phyloP scores from a whole-genome alignment of 2,329 filamentous ascomycete genomes.

The Thermothelomyces thermophilus region DNA sequence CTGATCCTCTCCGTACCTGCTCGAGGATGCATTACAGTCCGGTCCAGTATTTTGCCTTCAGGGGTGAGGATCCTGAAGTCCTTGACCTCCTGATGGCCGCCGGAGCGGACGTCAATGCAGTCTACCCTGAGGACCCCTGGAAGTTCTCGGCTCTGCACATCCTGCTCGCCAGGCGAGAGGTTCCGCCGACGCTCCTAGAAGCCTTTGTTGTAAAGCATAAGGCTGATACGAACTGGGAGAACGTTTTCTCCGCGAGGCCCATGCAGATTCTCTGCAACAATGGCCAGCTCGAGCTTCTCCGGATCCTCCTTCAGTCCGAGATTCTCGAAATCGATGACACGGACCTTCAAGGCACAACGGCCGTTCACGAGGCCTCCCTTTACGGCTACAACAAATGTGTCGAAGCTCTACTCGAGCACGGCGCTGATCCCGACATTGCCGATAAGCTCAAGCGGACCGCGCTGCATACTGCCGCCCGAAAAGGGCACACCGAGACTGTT shows the following conservation, averaged over 20 bases:
- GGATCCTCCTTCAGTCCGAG: slow-evolving; percentile 12
- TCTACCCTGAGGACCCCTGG: neutral
- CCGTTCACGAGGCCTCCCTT: slow-evolving; percentile 14
- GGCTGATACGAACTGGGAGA: slow-evolving; percentile 17
- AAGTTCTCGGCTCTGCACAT: slow-evolving; percentile 13
- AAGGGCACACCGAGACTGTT: slow-evolving; percentile 2
- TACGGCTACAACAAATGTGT: slow-evolving; percentile 4
- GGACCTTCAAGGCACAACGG: slow-evolving; percentile 15
- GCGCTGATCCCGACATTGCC: slow-evolving; percentile 10
- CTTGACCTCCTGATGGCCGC: slow-evolving; percentile 12
- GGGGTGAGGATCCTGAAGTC: slow-evolving; percentile 12
- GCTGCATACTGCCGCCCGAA: slow-evolving; percentile 12
- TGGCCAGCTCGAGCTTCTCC: slow-evolving; percentile 14
- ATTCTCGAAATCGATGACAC: slow-evolving; percentile 18
- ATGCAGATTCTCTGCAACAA: slow-evolving; percentile 10
- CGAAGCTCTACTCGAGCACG: slow-evolving; percentile 5
- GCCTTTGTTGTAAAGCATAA: slow-evolving; percentile 16
- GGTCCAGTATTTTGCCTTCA: slow-evolving; percentile 13
- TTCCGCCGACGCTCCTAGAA: slow-evolving; percentile 11
- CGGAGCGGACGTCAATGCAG: slow-evolving; percentile 15
- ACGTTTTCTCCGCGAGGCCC: slow-evolving; percentile 7
- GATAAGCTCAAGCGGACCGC: slow-evolving; percentile 9
- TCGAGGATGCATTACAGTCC: neutral
- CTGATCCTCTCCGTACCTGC: neutral
- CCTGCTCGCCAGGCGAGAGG: slow-evolving; percentile 9